phyloP scores from a whole-genome alignment of 2,329 filamentous ascomycete genomes.

The Elsinoe arachidis region DNA sequence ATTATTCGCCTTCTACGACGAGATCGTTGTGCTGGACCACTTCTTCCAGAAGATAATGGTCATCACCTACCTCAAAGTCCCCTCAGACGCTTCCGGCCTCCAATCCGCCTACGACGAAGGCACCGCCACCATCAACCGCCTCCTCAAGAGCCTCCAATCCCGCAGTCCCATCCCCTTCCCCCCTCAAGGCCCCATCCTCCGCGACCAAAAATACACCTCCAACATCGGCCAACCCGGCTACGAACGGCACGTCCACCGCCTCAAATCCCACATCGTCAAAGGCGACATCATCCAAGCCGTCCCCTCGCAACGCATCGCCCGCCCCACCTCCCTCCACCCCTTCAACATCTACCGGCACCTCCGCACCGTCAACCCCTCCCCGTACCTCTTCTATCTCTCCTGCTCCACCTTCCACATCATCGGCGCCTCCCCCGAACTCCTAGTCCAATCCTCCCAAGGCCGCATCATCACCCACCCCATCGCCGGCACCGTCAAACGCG shows the following conservation, averaged over 20 bases:
- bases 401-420: slow-evolving; percentile 91
- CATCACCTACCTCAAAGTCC: slow-evolving; percentile 76
- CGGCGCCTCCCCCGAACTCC: slow-evolving; percentile 85
- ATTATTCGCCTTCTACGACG: slow-evolving; percentile 94
- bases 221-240: slow-evolving; percentile 88
- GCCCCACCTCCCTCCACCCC: slow-evolving; percentile 82
- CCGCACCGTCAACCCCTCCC: slow-evolving; percentile 93
- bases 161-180: slow-evolving; percentile 62
- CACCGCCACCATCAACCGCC: slow-evolving; percentile 52
- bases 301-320: slow-evolving; percentile 83
- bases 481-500: slow-evolving; percentile 86
- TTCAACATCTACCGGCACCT: slow-evolving; percentile 98
- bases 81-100: slow-evolving; percentile 44
- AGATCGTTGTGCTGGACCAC: slow-evolving; percentile 86
- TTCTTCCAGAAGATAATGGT: slow-evolving; percentile 91
- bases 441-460: slow-evolving; percentile 82
- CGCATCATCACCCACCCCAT: slow-evolving; percentile 95
- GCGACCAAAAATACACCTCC: slow-evolving; percentile 72
- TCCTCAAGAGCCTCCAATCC: slow-evolving; percentile 63
- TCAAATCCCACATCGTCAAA: slow-evolving; percentile 83
- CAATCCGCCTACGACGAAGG: slow-evolving; percentile 62
- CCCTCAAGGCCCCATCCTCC: slow-evolving; percentile 61
- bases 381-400: slow-evolving; percentile 93
- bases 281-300: slow-evolving; percentile 98
- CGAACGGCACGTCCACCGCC: slow-evolving; percentile 71